Conservation (phyloP, 345 rosid species). For the Lepidium sativum region DNA sequence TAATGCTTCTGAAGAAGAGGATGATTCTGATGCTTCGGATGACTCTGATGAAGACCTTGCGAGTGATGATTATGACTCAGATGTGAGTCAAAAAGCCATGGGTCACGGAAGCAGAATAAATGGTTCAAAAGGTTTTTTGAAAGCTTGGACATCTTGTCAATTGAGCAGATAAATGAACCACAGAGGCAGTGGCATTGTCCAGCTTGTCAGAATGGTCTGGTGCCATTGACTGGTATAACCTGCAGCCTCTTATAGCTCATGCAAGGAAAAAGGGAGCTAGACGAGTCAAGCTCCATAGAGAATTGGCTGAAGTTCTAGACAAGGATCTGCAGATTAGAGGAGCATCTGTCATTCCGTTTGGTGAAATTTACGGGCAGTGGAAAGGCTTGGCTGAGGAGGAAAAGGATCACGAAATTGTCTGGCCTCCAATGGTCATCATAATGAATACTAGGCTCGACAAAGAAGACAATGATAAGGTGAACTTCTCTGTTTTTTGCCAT, state of each 20-base stretch:
- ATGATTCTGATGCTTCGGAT: conserved; percentile 37
- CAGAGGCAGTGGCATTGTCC: conserved; percentile 96
- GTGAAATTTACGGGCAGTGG: conserved; percentile 81
- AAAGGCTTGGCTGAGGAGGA: conserved; percentile 63
- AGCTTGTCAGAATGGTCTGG: conserved; percentile 95
- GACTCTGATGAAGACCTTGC: conserved; percentile 72
- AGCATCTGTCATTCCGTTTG: conserved; percentile 52
- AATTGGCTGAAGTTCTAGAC: conserved; percentile 68
- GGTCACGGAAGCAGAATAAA: conserved; percentile 49
- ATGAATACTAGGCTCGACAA: conserved; percentile 77
- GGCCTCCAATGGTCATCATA: conserved; percentile 94
- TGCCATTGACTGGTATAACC: conserved; percentile 87
- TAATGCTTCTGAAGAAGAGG: conserved; percentile 37
- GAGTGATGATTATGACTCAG: conserved; percentile 85
- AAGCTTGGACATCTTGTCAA: conserved; percentile 38
- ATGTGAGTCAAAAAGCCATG: conserved; percentile 65
- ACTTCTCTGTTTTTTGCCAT: too few relatives aligned
- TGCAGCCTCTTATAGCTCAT: conserved; percentile 79
- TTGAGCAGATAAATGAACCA: conserved; percentile 65
- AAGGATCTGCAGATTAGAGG: conserved; percentile 70
- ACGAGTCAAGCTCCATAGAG: conserved; percentile 75
- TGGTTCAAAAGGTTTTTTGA: conserved; percentile 74
- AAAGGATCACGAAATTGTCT: conserved; percentile 68
- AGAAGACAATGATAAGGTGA: conserved; percentile 82
- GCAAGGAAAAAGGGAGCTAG: conserved; percentile 80